Percentiles rank a stretch among this genome's conserved stretches.
These are phyloP conservation scores for Diophrys appendiculata DNA, from an alignment of 73 alveolate species.

Conservation along the genomic window DNA sequence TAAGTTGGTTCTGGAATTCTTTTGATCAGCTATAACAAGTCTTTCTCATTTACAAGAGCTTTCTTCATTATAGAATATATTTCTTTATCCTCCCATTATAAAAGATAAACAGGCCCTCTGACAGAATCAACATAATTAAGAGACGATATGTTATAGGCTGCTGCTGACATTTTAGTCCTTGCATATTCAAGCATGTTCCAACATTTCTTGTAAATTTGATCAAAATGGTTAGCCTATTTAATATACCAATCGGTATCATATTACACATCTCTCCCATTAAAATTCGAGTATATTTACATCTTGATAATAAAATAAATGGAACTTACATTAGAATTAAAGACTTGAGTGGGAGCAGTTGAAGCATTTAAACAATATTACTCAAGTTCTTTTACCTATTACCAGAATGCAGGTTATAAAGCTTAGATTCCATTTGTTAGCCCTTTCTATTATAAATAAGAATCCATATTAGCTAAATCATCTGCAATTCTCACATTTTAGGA, in stretches of 20 bases:
- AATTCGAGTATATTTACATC: constrained; percentile 11
- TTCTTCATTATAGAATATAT: constrained; percentile 16
- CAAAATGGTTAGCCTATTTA: constrained; percentile 12
- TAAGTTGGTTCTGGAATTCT: constrained; percentile 29
- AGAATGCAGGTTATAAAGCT: too few species aligned
- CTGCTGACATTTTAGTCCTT: not conserved
- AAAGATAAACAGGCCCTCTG: constrained; percentile 16
- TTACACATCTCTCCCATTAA: constrained; percentile 14
- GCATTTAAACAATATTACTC: too few species aligned
- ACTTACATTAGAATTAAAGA: not conserved
- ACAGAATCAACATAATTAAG: constrained; percentile 11
- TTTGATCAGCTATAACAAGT: constrained; percentile 4
- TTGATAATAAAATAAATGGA: not conserved
- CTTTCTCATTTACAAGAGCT: constrained; percentile 21
- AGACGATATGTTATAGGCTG: not conserved
- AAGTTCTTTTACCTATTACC: too few species aligned
- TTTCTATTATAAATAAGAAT: too few species aligned
- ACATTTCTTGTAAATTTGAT: constrained; percentile 5
- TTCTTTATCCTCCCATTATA: constrained; percentile 33
- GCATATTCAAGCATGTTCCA: constrained; percentile 21
- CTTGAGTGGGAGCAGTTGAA: not conserved
- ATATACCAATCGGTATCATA: constrained; percentile 19
- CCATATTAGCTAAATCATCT: too few species aligned
- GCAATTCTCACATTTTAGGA: too few species aligned
- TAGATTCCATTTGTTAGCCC: too few species aligned